Evolutionary conservation across 108 stramenopile species (phyloP), one percentile per base, ranked within the genome.

Genomic region (Cyclotella choctawhatcheeana): DNA sequence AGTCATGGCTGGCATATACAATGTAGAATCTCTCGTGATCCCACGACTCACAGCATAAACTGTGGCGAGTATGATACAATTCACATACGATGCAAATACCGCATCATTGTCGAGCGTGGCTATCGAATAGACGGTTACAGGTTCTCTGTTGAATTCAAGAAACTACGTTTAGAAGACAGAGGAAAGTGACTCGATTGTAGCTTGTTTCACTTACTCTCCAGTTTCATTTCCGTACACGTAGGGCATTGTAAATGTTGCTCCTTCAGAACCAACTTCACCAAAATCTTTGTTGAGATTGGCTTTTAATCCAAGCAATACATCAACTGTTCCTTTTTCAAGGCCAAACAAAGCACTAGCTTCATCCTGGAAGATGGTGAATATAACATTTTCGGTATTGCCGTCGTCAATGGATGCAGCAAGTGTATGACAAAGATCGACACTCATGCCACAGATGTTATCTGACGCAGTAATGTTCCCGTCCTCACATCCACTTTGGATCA

Each of bases 321-420:
- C 88, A 31, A 89, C 74, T 18, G 34, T 35, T 26, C 61, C 69
- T 20, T 71, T 58, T 20, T 21, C 51, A 24, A 86, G 68, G n/a
- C 80, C 85, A 3, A 25, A 14, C 27, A 84, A 67, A 25, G 76
- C 22, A 14, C 65, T 67, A 8, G 74, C 71, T 32, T 58, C 40
- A 17, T 83, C 67, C 17, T 65, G 25, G 21, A 88, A 74, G 29
- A 55, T 64, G 7, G 44, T 50, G 45, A 66, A 74, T 24, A 56
- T 76, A 0, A 86, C 76, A 10, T 54, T 62, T 5, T 67, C 22
- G 2, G 59, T n/a, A 27, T 71, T 60, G 12, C 81, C 82, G 58
- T 77, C 31, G 44, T 85, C 82, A 7, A 89, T 62, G 2, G 86
- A 85, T 21, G 88, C 77, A 22, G 79, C 67, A 10, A 89, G 22